Evolutionary conservation across 2,329 filamentous ascomycete species (phyloP).

Genomic region (Sordariomycetes sp.): DNA sequence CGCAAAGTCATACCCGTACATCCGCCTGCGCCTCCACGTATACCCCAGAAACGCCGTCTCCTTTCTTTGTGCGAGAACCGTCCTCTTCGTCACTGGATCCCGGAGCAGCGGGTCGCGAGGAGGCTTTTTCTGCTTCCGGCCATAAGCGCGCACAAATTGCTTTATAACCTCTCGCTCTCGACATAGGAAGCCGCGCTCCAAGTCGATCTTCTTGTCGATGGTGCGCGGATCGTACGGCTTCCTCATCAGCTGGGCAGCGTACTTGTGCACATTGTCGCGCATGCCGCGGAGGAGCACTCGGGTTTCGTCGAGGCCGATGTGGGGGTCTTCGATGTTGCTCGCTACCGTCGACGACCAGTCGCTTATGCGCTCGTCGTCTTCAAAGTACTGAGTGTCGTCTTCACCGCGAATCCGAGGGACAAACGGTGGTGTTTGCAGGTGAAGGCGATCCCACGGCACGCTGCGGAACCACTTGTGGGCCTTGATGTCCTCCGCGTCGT

Average conservation of each 20-base stretch:
- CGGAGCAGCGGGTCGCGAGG: slow-evolving; percentile 76
- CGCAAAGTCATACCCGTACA: slow-evolving; percentile 7
- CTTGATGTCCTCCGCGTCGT: slow-evolving; percentile 86
- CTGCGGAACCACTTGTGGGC: slow-evolving; percentile 73
- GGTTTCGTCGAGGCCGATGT: neutral
- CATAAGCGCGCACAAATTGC: slow-evolving; percentile 36
- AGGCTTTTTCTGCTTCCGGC: slow-evolving; percentile 58
- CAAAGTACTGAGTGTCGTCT: slow-evolving; percentile 82
- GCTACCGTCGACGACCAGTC: slow-evolving; percentile 30
- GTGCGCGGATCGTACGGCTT: slow-evolving; percentile 35
- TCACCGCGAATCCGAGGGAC: slow-evolving; percentile 55
- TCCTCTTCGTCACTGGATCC: slow-evolving; percentile 51
- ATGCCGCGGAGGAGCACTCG: slow-evolving; percentile 20
- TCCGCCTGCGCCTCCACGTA: slow-evolving; percentile 45
- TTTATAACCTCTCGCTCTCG: slow-evolving; percentile 29
- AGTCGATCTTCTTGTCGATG: slow-evolving; percentile 34
- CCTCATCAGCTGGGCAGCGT: slow-evolving; percentile 30
- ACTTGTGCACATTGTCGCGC: slow-evolving; percentile 23
- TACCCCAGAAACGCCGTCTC: slow-evolving; percentile 80
- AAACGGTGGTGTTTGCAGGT: slow-evolving; percentile 62
- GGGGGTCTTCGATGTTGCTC: neutral
- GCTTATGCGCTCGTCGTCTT: slow-evolving; percentile 62
- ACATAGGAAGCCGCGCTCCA: slow-evolving; percentile 16
- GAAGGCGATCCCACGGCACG: slow-evolving; percentile 65
- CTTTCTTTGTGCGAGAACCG: slow-evolving; percentile 71